Evolutionary conservation across 176 grass and related monocot species (phyloP).

Genomic region (Eleusine coracana): DNA sequence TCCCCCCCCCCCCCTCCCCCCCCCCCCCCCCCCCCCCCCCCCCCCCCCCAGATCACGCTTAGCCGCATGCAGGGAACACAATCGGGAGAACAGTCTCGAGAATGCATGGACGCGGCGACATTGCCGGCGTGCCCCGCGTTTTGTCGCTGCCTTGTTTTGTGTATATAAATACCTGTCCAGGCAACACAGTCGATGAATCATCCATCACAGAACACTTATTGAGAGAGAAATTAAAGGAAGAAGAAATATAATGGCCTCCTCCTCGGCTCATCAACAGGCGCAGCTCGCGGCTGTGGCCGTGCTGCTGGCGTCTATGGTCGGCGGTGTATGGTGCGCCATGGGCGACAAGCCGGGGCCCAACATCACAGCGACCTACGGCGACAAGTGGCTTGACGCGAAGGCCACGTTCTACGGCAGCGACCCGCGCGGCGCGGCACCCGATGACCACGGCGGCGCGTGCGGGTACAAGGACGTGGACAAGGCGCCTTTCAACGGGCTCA

Average conservation of each 20-base stretch:
- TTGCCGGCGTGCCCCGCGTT: background rate
- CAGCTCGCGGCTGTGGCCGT: background rate
- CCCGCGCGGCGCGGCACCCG: conserved; percentile 42
- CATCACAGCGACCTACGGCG: background rate
- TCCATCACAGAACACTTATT: background rate
- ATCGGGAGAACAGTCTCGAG: background rate
- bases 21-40: too few species aligned
- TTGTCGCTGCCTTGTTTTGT: background rate
- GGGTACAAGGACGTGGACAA: conserved; percentile 59
- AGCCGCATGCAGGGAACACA: too few species aligned
- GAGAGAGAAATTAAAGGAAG: background rate
- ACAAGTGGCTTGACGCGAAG: conserved; percentile 39
- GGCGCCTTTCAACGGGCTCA: conserved; percentile 50
- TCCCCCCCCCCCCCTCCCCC: too few species aligned
- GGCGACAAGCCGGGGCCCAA: conserved; percentile 32
- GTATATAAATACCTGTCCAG: background rate
- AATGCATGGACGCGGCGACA: background rate
- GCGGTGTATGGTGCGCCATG: background rate
- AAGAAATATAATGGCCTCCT: background rate
- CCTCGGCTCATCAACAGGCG: background rate
- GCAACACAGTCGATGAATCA: background rate
- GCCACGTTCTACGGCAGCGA: conserved; percentile 63
- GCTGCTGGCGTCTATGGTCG: background rate
- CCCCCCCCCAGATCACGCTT: too few species aligned
- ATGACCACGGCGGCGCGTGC: conserved; percentile 60